These are phyloP conservation scores for Calycina herbarum DNA, from an alignment of 2,329 filamentous ascomycete species.

Conservation along the genomic window DNA sequence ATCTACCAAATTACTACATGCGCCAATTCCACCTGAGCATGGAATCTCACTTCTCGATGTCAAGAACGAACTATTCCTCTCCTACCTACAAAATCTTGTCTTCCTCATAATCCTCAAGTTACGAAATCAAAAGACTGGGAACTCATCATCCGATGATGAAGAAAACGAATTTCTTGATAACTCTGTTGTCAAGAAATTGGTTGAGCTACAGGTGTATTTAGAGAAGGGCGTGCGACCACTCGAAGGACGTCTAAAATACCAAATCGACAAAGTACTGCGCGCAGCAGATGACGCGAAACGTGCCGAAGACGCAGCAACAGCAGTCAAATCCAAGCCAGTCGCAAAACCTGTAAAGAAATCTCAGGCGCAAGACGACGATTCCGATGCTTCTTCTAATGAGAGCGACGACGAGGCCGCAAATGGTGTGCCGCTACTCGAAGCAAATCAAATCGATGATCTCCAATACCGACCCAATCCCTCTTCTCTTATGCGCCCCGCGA, in stretches of 20 bases:
- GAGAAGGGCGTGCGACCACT: constrained; percentile 90
- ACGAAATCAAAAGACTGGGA: constrained; percentile 49
- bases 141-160: constrained; percentile 35
- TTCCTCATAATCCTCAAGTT: constrained; percentile 84
- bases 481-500: constrained; percentile 39
- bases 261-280: constrained; percentile 91
- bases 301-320: constrained; percentile 41
- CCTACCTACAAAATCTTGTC: constrained; percentile 91
- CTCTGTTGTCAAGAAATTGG: constrained; percentile 79
- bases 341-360: constrained; percentile 1
- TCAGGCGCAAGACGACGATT: constrained; percentile 18
- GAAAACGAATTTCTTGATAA: constrained; percentile 53
- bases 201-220: constrained; percentile 86
- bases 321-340: constrained; percentile 11
- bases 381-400: constrained; percentile 32
- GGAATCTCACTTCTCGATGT: constrained; percentile 93
- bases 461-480: constrained; percentile 62
- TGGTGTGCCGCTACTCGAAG: constrained; percentile 29
- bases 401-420: constrained; percentile 36
- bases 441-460: constrained; percentile 54
- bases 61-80: constrained; percentile 96
- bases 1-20: constrained; percentile 60
- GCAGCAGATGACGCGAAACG: constrained; percentile 67
- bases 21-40: constrained; percentile 72
- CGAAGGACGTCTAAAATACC: constrained; percentile 88